phyloP scores from a whole-genome alignment of 345 rosid species.

The Schrenkiella parvula region DNA sequence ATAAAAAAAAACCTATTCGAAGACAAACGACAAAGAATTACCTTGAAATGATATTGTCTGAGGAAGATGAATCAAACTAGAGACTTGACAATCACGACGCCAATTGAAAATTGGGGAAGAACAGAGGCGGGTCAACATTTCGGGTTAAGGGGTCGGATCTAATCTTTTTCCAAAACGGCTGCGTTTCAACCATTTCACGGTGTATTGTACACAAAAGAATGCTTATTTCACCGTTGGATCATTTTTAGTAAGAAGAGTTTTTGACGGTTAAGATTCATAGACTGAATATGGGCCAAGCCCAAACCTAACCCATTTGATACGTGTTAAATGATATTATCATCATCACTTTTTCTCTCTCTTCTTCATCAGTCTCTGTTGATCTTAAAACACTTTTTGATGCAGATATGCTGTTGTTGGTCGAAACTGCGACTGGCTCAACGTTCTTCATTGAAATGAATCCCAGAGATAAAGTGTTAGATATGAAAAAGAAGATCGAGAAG shows the following conservation, averaged over 20 bases:
- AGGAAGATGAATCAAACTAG: not conserved
- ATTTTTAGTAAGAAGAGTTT: not conserved
- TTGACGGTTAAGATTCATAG: too few relatives aligned
- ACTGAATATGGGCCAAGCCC: not conserved
- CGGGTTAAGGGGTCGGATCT: not conserved
- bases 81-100: not conserved
- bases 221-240: too few relatives aligned
- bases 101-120: not conserved
- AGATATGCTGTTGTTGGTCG: constrained; percentile 58
- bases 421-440: constrained; percentile 38
- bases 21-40: not conserved
- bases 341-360: not conserved
- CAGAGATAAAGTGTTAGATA: constrained; percentile 51
- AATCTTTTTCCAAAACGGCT: not conserved
- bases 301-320: not conserved
- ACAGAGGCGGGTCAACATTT: not conserved
- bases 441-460: constrained; percentile 57
- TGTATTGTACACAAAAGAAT: not conserved
- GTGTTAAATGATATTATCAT: not conserved
- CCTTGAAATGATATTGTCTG: not conserved
- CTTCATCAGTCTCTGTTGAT: not conserved
- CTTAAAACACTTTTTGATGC: not conserved
- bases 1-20: not conserved
- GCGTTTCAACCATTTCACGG: not conserved
- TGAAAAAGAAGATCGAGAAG: constrained; percentile 61